These are phyloP conservation scores for Cyclotella sp. DNA, from an alignment of 108 stramenopile species.

Conservation along the genomic window DNA sequence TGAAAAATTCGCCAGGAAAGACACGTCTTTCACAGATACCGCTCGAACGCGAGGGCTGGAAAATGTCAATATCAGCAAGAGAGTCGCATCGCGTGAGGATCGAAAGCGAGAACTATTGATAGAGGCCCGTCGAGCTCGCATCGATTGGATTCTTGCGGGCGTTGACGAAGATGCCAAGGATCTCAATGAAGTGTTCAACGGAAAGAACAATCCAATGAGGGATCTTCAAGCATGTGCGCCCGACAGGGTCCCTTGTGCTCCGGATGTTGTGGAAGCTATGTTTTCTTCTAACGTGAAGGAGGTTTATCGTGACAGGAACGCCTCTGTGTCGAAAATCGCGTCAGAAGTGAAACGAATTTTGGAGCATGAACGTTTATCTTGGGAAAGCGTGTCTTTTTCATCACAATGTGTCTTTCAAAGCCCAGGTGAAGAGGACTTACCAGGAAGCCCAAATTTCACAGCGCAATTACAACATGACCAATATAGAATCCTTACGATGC, in stretches of 20 bases:
- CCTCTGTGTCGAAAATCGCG: conserved; percentile 15
- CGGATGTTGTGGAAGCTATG: conserved; percentile 36
- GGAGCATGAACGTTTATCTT: conserved; percentile 29
- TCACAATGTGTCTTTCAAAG: background rate
- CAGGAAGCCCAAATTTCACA: background rate
- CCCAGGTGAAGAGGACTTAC: background rate
- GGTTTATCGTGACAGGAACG: conserved; percentile 6
- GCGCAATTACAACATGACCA: background rate
- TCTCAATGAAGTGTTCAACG: conserved; percentile 9
- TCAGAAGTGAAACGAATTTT: conserved; percentile 23
- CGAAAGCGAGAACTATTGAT: conserved; percentile 73
- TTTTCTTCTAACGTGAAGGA: conserved; percentile 19
- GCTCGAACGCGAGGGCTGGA: background rate
- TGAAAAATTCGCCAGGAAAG: too few species aligned
- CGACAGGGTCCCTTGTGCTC: conserved; percentile 34
- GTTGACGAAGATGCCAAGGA: background rate
- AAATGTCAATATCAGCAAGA: conserved; percentile 17
- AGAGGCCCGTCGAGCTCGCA: conserved; percentile 67
- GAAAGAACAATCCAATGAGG: conserved; percentile 24
- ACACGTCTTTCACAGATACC: too few species aligned
- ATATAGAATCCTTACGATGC: background rate
- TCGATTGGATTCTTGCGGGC: conserved; percentile 64
- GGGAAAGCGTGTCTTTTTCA: conserved; percentile 28
- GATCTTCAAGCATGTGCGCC: conserved; percentile 37
- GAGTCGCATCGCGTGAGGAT: conserved; percentile 54